Evolutionary conservation across 768 basidiomycete genomes (phyloP), one percentile per base, ranked within the genome.

Genomic region (Mycena filopes): DNA sequence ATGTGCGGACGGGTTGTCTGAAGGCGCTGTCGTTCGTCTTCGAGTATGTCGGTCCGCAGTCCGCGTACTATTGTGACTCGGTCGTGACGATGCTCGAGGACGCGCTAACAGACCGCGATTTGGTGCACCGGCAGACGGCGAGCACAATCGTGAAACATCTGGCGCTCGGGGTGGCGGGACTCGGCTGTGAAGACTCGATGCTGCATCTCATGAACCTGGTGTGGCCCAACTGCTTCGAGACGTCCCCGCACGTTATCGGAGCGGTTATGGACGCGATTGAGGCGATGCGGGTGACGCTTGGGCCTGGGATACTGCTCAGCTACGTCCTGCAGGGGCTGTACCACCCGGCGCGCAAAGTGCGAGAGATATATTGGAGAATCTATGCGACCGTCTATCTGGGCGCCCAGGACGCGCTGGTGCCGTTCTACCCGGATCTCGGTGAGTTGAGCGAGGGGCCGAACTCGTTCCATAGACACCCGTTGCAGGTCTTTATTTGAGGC

Each of bases 181-280:
- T 99, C 28, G 97, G 98, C 1, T 96, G 95, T 72, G 98, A 99
- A 79, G 98, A 99, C 78, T 97, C 97, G 15, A 94, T 99, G 89
- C 86, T 95, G 55, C 98, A 99, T 74, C 80, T 99, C 51, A 94
- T 99, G 91, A 99, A 99, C 76, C 87, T 99, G 28, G 93, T 99
- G 16, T 99, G 96, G 96, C 98, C 98, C 2, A 99, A 99, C 75
- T 96, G 96, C 78, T 99, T 98, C 77, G 97, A 98, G 82, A 97
- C 96, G 2, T 95, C 92, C 16, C 98, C 98, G 7, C 98, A 99
- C 79, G 96, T 99, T 65, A 98, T 99, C 67, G 95, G 95, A 33
- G 94, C 96, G 7, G 94, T 99, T 45, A 96, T 98, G 94, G 98
- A 99, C 51, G 98, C 98, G 0, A 86, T 99, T 71, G 98, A 99